phyloP scores from a whole-genome alignment of 192 early-diverging fungal species.

The Glomus cerebriforme region DNA sequence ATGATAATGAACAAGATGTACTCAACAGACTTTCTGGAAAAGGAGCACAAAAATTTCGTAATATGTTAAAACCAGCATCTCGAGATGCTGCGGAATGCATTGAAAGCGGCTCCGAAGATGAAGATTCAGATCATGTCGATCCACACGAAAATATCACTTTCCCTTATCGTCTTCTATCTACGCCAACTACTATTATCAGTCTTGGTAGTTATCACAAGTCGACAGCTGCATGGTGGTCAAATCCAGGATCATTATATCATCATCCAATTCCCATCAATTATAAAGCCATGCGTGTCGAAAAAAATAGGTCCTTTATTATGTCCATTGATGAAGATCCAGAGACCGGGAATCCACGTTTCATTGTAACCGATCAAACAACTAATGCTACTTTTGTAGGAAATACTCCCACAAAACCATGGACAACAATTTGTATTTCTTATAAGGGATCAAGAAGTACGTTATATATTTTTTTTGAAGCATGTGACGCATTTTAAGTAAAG shows the following conservation, averaged over 20 bases:
- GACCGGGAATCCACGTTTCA: constrained; percentile 1
- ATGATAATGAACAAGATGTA: constrained; percentile 6
- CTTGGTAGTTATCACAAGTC: constrained; percentile 11
- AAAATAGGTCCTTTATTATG: constrained; percentile 1
- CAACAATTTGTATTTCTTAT: neutral
- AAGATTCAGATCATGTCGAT: neutral
- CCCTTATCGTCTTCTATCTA: neutral
- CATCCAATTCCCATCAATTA: constrained; percentile 6
- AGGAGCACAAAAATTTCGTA: neutral
- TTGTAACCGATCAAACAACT: neutral
- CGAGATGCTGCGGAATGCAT: neutral
- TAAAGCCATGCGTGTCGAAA: neutral
- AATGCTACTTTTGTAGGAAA: neutral
- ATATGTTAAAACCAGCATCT: neutral
- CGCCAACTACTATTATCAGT: neutral
- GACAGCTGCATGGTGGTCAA: neutral
- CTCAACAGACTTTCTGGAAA: neutral
- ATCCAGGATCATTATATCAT: constrained; percentile 2
- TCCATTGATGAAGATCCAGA: neutral
- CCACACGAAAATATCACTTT: neutral
- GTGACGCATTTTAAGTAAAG: neutral
- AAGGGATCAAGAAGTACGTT: neutral
- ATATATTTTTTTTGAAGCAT: neutral
- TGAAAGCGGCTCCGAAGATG: neutral
- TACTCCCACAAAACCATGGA: constrained; percentile 5